A percentile compares a stretch with the other conserved stretches of the same genome.
Conservation (phyloP, 768 basidiomycete genomes). For the Polyporus arcularius region DNA sequence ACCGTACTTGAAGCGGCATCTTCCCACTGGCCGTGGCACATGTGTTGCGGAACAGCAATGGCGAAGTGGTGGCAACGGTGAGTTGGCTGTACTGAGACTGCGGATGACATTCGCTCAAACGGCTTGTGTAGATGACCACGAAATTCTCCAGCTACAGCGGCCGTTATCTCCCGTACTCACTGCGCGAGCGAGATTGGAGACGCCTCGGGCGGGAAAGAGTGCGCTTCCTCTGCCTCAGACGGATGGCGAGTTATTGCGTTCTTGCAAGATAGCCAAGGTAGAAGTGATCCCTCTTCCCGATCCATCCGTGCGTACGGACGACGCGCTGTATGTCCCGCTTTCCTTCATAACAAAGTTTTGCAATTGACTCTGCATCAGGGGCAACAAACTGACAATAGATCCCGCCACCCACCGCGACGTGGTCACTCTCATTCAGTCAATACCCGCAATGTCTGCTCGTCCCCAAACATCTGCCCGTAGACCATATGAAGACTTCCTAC, state of each 20-base stretch:
- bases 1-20: conserved; percentile 16
- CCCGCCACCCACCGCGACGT: conserved; percentile 27
- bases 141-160: conserved; percentile 17
- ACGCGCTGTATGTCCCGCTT: conserved; percentile 41
- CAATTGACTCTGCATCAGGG: conserved; percentile 25
- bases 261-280: background rate
- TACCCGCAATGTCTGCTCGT: conserved; percentile 11
- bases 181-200: conserved; percentile 46
- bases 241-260: conserved; percentile 2
- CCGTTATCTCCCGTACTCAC: conserved; percentile 50
- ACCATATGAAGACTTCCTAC: conserved; percentile 33
- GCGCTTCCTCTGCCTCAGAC: conserved; percentile 31
- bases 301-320: conserved; percentile 28
- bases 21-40: conserved; percentile 11
- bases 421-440: conserved; percentile 30
- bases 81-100: background rate
- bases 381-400: conserved; percentile 34
- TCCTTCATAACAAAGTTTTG: background rate
- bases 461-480: background rate
- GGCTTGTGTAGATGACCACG: background rate
- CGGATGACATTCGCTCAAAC: background rate
- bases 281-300: background rate
- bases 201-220: conserved; percentile 42
- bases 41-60: conserved; percentile 29
- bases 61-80: conserved; percentile 31